Conservation (phyloP, 805 yeast species). For the Cephaloascus fragrans region DNA sequence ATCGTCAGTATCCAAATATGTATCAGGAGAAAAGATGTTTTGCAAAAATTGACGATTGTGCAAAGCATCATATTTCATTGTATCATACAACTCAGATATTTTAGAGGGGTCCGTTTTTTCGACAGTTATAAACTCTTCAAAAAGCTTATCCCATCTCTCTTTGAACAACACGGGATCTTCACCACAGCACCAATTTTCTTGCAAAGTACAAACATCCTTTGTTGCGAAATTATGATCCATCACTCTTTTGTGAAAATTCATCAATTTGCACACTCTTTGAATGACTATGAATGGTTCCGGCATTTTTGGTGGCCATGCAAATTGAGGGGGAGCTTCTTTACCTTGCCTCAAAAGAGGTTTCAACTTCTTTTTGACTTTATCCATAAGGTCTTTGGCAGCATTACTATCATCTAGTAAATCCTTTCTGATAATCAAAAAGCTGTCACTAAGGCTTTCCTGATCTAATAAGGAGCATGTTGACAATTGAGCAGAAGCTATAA, state of each 20-base stretch:
- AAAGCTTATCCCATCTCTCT: conserved; percentile 96
- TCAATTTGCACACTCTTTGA: conserved; percentile 86
- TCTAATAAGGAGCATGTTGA: conserved; percentile 74
- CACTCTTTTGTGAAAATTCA: conserved; percentile 81
- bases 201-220: conserved; percentile 59
- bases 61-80: conserved; percentile 96
- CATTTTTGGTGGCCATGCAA: conserved; percentile 98
- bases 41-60: conserved; percentile 88
- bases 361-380: conserved; percentile 90
- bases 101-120: conserved; percentile 97
- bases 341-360: conserved; percentile 93
- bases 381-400: conserved; percentile 98
- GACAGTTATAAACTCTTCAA: conserved; percentile 82
- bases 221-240: conserved; percentile 72
- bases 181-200: conserved; percentile 88
- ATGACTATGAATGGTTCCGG: conserved; percentile 95
- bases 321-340: conserved; percentile 92
- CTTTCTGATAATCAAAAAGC: conserved; percentile 72
- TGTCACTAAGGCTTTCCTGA: conserved; percentile 63
- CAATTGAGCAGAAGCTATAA: conserved; percentile 82
- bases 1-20: conserved; percentile 30
- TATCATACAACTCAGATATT: conserved; percentile 92
- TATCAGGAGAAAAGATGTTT: conserved; percentile 63
- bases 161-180: conserved; percentile 86
- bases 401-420: conserved; percentile 92